Base-by-base conservation (phyloP, 306 rosid species). In the Malus asiatica region DNA sequence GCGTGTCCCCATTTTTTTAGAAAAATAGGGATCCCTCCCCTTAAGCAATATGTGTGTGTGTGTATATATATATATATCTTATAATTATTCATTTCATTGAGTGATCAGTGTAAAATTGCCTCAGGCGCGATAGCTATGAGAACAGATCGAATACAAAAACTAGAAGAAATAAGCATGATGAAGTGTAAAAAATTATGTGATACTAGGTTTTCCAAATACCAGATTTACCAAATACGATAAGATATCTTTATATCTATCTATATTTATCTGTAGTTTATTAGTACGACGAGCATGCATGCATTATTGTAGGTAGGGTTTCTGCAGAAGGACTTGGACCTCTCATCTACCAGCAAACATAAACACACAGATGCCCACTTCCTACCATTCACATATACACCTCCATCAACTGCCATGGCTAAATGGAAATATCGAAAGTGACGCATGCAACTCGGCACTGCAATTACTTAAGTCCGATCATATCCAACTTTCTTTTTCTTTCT, bases 241-340 rank as follows among this genome's bases (percentile, higher is more conserved):
- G 30, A 73, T 62, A 42, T 23, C 23, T 42, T 11, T 42, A 3
- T 51, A n/a, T 67, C 53, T 1, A 46, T 40, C 25, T 70, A 19
- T 52, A 72, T 66, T 9, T 46, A 70, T 62, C 15, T 35, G 33
- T 51, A 60, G 45, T n/a, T 75, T 75, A 80, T 74, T 62, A 77
- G 48, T 66, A 48, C 45, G 20, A 48, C 42, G 42, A 38, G 42
- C 42, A 38, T 38, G 11, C 35, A 22, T 70, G 72, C 73, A 81
- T 81, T 78, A 77, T 77, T 83, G 86, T 11, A 14, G 74, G 53
- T 46, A 46, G 13, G 25, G 89, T 75, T 77, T 76, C 25, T 77
- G 78, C 55, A 63, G 68, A 78, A 68, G 83, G 88, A 90, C 70
- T 83, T 82, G 86, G 91, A 88, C 90, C 83, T 52, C 86, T 81